These are phyloP conservation scores for Cladochytrium replicatum DNA, from an alignment of 192 early-diverging fungal species.

Conservation along the genomic window DNA sequence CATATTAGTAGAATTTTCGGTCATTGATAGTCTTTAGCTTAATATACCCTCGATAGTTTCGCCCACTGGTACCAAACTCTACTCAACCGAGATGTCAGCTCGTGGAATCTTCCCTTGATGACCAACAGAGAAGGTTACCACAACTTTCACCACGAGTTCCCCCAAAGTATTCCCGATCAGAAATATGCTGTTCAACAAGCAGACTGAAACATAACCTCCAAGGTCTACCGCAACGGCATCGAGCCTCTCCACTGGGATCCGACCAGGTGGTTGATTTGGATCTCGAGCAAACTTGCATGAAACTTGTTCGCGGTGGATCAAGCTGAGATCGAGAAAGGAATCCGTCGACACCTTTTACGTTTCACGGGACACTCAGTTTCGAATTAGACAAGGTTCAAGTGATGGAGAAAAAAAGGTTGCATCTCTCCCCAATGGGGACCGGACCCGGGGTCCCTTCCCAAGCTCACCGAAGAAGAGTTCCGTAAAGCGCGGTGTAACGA, in stretches of 20 bases:
- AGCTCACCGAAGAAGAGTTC: constrained; percentile 48
- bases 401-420: constrained; percentile 7
- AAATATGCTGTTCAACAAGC: no score
- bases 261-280: constrained; percentile 43
- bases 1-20: no score
- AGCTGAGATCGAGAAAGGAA: constrained; percentile 41
- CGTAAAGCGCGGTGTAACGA: constrained; percentile 37
- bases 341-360: no score
- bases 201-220: no score
- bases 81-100: constrained; percentile 28
- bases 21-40: not conserved
- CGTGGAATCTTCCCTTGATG: constrained; percentile 35
- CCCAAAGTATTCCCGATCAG: no score
- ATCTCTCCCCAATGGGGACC: constrained; percentile 11
- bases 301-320: constrained; percentile 33
- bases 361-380: no score
- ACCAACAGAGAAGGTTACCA: constrained; percentile 50
- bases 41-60: constrained; percentile 13
- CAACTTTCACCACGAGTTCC: no score
- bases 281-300: constrained; percentile 26
- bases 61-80: constrained; percentile 36
- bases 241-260: constrained; percentile 40
- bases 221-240: constrained; percentile 48
- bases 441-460: constrained; percentile 8
- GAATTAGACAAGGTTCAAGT: no score